phyloP scores from a whole-genome alignment of 2,329 filamentous ascomycete genomes.

The Fusarium hainanense region DNA sequence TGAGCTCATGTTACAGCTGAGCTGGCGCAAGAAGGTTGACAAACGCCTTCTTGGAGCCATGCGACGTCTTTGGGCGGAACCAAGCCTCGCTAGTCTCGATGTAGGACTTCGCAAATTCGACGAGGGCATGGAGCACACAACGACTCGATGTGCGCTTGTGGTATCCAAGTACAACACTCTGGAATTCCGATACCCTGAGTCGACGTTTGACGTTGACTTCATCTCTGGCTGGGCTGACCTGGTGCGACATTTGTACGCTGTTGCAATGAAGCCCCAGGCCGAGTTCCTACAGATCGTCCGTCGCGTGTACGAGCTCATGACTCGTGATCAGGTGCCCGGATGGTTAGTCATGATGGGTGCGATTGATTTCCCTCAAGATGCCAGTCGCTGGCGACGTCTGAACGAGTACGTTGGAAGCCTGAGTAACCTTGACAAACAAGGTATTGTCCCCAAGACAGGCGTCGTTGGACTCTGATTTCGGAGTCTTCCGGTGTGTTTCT shows the following conservation, averaged over 20 bases:
- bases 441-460: constrained; percentile 21
- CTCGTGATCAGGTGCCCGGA: constrained; percentile 24
- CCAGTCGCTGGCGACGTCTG: constrained; percentile 29
- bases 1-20: constrained; percentile 3
- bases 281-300: constrained; percentile 34
- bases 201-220: constrained; percentile 42
- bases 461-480: background rate
- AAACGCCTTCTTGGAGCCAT: constrained; percentile 16
- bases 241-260: constrained; percentile 39
- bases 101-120: constrained; percentile 39
- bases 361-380: constrained; percentile 27
- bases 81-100: constrained; percentile 16
- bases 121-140: constrained; percentile 39
- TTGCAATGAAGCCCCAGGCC: constrained; percentile 28
- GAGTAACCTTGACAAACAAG: constrained; percentile 39
- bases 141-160: constrained; percentile 41
- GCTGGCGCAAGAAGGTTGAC: constrained; percentile 24
- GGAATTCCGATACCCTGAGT: constrained; percentile 47
- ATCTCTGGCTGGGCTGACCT: constrained; percentile 43
- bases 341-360: constrained; percentile 38
- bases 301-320: constrained; percentile 42
- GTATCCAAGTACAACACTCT: constrained; percentile 41
- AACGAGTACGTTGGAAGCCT: constrained; percentile 26
- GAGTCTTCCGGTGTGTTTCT: background rate
- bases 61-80: constrained; percentile 35